Evolutionary conservation across 495 filamentous ascomycete genomes (phyloP).

Genomic region (Rhypophila decipiens): DNA sequence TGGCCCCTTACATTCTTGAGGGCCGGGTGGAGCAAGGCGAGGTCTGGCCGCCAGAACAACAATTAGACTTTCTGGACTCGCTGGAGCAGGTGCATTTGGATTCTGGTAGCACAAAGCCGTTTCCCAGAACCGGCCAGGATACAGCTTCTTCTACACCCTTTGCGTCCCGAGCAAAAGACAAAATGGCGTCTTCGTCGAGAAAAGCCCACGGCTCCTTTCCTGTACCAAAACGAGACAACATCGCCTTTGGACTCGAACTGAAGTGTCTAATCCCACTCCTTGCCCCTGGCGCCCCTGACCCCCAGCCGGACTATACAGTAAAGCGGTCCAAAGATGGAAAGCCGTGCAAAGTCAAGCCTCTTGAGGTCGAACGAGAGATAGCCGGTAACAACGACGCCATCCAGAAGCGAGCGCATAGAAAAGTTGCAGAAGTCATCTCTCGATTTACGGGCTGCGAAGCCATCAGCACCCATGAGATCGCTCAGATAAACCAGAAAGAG

Average conservation of each 20-base stretch:
- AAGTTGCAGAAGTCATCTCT: constrained; percentile 18
- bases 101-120: too few relatives aligned
- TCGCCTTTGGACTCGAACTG: constrained; percentile 3
- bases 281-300: not conserved
- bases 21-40: too few relatives aligned
- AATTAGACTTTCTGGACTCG: too few relatives aligned
- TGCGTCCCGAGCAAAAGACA: too few relatives aligned
- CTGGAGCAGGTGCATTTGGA: too few relatives aligned
- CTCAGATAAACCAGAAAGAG: constrained; percentile 7
- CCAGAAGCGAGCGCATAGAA: constrained; percentile 8
- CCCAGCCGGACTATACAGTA: not conserved
- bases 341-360: not conserved
- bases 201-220: not conserved
- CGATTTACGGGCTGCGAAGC: constrained; percentile 11
- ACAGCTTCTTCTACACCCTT: too few relatives aligned
- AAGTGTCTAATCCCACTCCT: constrained; percentile 1
- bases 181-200: not conserved
- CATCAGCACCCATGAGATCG: constrained; percentile 11
- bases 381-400: not conserved
- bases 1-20: not conserved
- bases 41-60: too few relatives aligned
- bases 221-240: constrained; percentile 1
- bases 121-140: too few relatives aligned
- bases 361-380: not conserved
- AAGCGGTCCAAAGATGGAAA: not conserved